A percentile compares a stretch with the other conserved stretches of the same genome.
Conservation (phyloP, 257 asterid species). For the Phtheirospermum japonicum region DNA sequence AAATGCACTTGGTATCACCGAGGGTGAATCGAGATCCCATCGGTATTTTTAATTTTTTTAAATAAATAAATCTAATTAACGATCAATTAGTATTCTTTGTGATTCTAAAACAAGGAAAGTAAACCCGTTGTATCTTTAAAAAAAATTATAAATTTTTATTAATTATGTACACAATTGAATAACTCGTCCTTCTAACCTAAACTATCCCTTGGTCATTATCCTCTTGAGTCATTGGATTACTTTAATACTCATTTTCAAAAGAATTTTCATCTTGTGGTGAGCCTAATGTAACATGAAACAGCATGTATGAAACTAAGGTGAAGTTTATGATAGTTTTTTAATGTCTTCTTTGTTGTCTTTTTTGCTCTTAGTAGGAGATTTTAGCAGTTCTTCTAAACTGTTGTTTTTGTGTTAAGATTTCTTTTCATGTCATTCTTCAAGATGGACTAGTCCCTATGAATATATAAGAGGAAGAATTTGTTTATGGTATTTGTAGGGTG, state of each 20-base stretch:
- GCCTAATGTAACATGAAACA: neutral
- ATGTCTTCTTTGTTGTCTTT: slow-evolving; percentile 1
- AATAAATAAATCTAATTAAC: too few relatives aligned
- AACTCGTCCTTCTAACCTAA: neutral
- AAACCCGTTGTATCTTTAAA: too few relatives aligned
- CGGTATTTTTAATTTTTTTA: too few relatives aligned
- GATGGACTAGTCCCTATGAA: neutral
- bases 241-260: neutral
- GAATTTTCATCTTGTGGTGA: neutral
- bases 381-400: slow-evolving; percentile 7
- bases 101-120: too few relatives aligned
- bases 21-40: too few relatives aligned
- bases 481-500: slow-evolving; percentile 1
- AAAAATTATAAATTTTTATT: too few relatives aligned
- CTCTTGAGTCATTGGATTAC: slow-evolving; percentile 2
- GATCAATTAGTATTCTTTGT: too few relatives aligned
- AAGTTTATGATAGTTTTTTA: neutral
- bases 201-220: slow-evolving; percentile 5
- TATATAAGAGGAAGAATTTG: neutral
- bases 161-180: too few relatives aligned
- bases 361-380: slow-evolving; percentile 8
- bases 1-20: too few relatives aligned
- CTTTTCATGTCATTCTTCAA: neutral
- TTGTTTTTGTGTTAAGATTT: neutral
- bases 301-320: neutral